Evolutionary conservation across 371 early-diverging fungal genomes (phyloP).

Genomic region (Mucor ambiguus): DNA sequence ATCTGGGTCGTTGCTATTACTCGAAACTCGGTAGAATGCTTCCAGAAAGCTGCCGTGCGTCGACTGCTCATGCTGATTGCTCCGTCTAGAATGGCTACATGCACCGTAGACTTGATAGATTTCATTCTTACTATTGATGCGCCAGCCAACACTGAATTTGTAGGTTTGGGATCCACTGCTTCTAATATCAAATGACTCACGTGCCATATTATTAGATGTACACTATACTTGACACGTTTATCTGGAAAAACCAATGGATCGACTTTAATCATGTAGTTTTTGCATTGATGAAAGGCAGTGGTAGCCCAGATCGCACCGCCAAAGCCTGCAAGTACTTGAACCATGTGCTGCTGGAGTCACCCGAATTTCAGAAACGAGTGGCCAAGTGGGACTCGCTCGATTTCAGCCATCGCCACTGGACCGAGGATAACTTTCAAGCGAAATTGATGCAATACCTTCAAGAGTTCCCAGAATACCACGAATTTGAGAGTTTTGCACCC

Average conservation of each 20-base stretch:
- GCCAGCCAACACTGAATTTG: conserved; percentile 33
- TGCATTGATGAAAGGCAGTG: conserved; percentile 70
- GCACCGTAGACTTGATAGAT: conserved; percentile 68
- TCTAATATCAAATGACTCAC: no score
- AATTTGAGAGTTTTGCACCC: conserved; percentile 69
- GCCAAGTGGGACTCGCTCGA: conserved; percentile 67
- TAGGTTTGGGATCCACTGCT: conserved; percentile 23
- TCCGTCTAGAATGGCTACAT: conserved; percentile 69
- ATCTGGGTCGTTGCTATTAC: conserved; percentile 65
- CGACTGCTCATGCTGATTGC: conserved; percentile 69
- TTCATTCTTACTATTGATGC: conserved; percentile 59
- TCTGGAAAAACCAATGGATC: conserved; percentile 74
- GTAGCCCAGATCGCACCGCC: conserved; percentile 46
- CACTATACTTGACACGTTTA: conserved; percentile 62
- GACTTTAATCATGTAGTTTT: conserved; percentile 74
- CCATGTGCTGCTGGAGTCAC: conserved; percentile 65
- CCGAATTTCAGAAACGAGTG: conserved; percentile 61
- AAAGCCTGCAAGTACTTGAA: conserved; percentile 55
- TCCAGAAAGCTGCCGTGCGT: conserved; percentile 59
- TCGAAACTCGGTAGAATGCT: conserved; percentile 35
- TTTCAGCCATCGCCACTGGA: conserved; percentile 74
- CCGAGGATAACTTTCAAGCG: conserved; percentile 68
- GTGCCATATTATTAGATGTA: conserved; percentile 36
- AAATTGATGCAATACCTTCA: conserved; percentile 67
- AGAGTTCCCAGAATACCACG: conserved; percentile 74